phyloP scores from a whole-genome alignment of 306 rosid species.

The Quercus agrifolia region DNA sequence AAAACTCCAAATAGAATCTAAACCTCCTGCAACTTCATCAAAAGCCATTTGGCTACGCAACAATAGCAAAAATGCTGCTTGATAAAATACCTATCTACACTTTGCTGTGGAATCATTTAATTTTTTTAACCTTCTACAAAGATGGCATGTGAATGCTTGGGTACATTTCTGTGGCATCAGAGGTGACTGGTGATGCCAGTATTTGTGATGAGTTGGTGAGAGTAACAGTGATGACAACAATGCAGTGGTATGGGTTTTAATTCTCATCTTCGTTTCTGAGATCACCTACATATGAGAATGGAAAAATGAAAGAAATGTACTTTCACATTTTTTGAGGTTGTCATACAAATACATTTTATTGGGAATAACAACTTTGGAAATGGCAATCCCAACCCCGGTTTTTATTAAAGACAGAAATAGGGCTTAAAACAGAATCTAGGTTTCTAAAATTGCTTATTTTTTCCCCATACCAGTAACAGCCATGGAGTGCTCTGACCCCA shows the following conservation, averaged over 20 bases:
- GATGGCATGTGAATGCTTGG: background rate
- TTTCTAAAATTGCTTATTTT: background rate
- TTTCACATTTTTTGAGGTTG: background rate
- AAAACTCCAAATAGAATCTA: background rate
- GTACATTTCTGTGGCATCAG: background rate
- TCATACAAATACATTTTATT: background rate
- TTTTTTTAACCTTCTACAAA: background rate
- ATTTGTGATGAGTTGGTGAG: background rate
- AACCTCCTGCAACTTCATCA: background rate
- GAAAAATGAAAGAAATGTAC: background rate
- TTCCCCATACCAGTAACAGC: constrained; percentile 70
- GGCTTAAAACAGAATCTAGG: background rate
- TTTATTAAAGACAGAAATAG: background rate
- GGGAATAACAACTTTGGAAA: background rate
- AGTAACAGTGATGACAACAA: background rate
- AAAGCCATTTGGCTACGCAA: background rate
- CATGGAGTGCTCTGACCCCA: constrained; percentile 86
- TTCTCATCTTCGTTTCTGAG: background rate
- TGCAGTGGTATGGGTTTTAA: background rate
- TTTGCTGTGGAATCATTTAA: background rate
- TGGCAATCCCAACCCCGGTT: background rate
- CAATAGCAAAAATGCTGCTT: background rate
- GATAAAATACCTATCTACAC: background rate
- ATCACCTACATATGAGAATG: background rate
- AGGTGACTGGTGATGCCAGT: background rate